A percentile compares a stretch with the other conserved stretches of the same genome.
Evolutionary conservation across 352 stramenopile species (phyloP).

Genomic region (Saprolegnia diclina): DNA sequence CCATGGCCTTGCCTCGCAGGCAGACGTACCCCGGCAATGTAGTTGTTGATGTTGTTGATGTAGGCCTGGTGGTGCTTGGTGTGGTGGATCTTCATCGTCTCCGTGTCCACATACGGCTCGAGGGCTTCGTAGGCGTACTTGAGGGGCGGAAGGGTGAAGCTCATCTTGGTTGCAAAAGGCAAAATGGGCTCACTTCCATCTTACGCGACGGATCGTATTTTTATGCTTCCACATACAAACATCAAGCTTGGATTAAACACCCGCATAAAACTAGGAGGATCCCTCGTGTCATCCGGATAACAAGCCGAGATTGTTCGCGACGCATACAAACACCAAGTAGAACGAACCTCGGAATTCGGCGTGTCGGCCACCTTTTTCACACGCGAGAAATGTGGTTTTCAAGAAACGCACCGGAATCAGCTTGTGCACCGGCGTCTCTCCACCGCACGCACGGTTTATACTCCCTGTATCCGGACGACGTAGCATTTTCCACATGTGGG

Average conservation of each 20-base stretch:
- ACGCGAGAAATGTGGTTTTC: too few species aligned
- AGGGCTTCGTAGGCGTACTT: conserved; percentile 83
- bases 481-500: too few species aligned
- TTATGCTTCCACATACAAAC: not conserved
- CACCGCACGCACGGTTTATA: too few species aligned
- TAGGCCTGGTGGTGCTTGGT: conserved; percentile 89
- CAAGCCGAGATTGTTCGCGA: too few species aligned
- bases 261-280: too few species aligned
- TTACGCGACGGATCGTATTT: not conserved
- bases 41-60: conserved; percentile 89
- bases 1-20: not conserved
- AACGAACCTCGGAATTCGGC: too few species aligned
- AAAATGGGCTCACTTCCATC: not conserved
- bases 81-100: conserved; percentile 90
- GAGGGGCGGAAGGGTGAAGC: conserved; percentile 75
- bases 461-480: too few species aligned
- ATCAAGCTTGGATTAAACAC: not conserved
- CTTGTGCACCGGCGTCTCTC: too few species aligned
- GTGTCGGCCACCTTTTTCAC: too few species aligned
- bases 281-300: too few species aligned
- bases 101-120: conserved; percentile 84
- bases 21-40: conserved; percentile 52
- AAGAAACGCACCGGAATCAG: too few species aligned
- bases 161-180: conserved; percentile 39
- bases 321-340: too few species aligned